Conservation (phyloP, 1,284 basidiomycete species). For the Sporisorium exsertum region DNA sequence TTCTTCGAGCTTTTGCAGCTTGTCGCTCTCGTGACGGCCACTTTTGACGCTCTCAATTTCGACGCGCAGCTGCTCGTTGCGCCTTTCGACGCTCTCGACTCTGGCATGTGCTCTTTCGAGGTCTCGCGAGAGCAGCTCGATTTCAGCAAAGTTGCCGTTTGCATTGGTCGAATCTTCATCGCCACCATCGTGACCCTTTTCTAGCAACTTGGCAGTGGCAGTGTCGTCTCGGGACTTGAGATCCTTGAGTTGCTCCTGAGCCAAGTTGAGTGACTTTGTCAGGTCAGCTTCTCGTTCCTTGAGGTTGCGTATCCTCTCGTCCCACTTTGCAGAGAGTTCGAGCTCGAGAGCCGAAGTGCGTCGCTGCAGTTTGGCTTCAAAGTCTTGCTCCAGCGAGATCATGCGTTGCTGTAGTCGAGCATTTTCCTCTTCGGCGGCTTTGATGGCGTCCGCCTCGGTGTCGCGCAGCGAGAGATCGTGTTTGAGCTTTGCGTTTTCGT, state of each 20-base stretch:
- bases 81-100: constrained; percentile 88
- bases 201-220: constrained; percentile 88
- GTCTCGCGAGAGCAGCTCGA: constrained; percentile 79
- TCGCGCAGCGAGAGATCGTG: constrained; percentile 16
- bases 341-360: constrained; percentile 89
- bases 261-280: constrained; percentile 83
- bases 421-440: constrained; percentile 84
- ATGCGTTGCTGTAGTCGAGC: constrained; percentile 78
- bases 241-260: constrained; percentile 88
- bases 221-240: constrained; percentile 89
- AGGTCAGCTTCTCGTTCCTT: constrained; percentile 93
- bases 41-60: constrained; percentile 79
- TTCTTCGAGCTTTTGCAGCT: constrained; percentile 80
- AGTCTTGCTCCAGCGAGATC: constrained; percentile 72
- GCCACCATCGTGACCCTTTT: constrained; percentile 78
- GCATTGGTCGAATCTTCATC: constrained; percentile 6
- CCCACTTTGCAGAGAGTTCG: constrained; percentile 93
- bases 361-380: constrained; percentile 89
- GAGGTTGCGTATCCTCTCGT: constrained; percentile 93
- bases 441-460: constrained; percentile 25
- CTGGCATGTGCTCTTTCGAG: constrained; percentile 91
- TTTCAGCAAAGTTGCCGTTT: constrained; percentile 35
- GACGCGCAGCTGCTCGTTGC: constrained; percentile 90
- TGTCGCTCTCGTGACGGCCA: constrained; percentile 67
- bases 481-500: constrained; percentile 37